Evolutionary conservation across 1,284 basidiomycete species (phyloP).

Genomic region (Ceratobasidium sp.): DNA sequence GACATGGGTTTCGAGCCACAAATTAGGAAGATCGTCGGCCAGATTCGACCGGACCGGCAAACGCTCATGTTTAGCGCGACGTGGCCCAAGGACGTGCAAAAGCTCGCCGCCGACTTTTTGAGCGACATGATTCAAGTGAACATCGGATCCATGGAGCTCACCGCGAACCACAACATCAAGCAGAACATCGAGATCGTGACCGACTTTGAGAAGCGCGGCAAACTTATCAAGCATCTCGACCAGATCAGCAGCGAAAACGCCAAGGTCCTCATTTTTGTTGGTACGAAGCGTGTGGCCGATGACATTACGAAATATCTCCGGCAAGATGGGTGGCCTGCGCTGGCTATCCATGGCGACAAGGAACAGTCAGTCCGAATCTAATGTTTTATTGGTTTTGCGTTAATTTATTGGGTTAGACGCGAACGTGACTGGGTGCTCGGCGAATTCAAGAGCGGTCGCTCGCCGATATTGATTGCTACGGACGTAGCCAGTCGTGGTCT

Average conservation of each 20-base stretch:
- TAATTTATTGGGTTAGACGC: slow-evolving; percentile 65
- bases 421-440: slow-evolving; percentile 99
- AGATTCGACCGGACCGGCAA: slow-evolving; percentile 96
- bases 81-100: slow-evolving; percentile 99
- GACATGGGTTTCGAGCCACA: slow-evolving; percentile 99
- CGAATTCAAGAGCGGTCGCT: slow-evolving; percentile 98
- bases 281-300: slow-evolving; percentile 96
- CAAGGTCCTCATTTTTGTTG: slow-evolving; percentile 99
- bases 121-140: slow-evolving; percentile 98
- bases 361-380: slow-evolving; percentile 80
- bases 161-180: slow-evolving; percentile 97
- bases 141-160: slow-evolving; percentile 98
- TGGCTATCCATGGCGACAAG: slow-evolving; percentile 99
- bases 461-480: slow-evolving; percentile 97
- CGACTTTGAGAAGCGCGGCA: slow-evolving; percentile 96
- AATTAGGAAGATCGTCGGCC: slow-evolving; percentile 78
- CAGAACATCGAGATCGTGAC: slow-evolving; percentile 97
- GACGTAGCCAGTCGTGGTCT: slow-evolving; percentile 99
- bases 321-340: slow-evolving; percentile 97
- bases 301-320: slow-evolving; percentile 98
- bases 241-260: slow-evolving; percentile 96
- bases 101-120: slow-evolving; percentile 95
- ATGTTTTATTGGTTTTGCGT: slow-evolving; percentile 17
- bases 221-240: slow-evolving; percentile 97
- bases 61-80: slow-evolving; percentile 98